Evolutionary conservation across 225 moss, liverwort and hornwort genomes (phyloP), one percentile per base, ranked within the genome.

Genomic region (Straminergon stramineum): DNA sequence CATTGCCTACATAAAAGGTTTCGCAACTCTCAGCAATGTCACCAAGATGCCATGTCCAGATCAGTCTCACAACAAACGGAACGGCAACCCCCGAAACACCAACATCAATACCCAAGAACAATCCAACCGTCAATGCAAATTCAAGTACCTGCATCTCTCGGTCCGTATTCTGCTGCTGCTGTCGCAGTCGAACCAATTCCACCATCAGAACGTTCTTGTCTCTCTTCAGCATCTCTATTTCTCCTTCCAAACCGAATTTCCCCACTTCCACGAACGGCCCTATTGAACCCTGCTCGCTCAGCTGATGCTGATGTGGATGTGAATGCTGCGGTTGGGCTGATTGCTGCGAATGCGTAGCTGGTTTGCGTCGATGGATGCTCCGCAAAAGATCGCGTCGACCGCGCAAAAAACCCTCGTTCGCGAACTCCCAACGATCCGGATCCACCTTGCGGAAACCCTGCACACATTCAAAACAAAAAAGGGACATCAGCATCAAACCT

Each of bases 371-470:
- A 79, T 99, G 99, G 37, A 99, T 97, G 32, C 88, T 89, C 66
- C 94, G 93, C 17, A 99, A 51, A 16, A 99, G 91, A 23, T 95
- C 96, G 34, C 99, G 95, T 14, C 97, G 92, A 32, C 97, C 97
- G 19, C 99, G 95, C 57, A 97, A 89, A 80, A 99, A 99, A 17
- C 97, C 97, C 92, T 99, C 99, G 73, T 99, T 99, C 17, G 99
- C 99, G 87, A 99, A 99, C 87, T 99, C 99, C 99, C 99, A 99
- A 45, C 99, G 96, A 90, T 99, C 99, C 28, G 99, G 97, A 91
- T 99, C 99, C 82, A 99, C 99, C 91, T 99, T 99, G 45, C 99
- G 97, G 53, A 99, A 99, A 31, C 99, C 99, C 96, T 97, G 93
- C 87, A 93, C 24, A 55, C 90, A 81, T 63, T 28, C 57, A 63